phyloP scores from a whole-genome alignment of 2,329 filamentous ascomycete species.

The Claviceps monticola region DNA sequence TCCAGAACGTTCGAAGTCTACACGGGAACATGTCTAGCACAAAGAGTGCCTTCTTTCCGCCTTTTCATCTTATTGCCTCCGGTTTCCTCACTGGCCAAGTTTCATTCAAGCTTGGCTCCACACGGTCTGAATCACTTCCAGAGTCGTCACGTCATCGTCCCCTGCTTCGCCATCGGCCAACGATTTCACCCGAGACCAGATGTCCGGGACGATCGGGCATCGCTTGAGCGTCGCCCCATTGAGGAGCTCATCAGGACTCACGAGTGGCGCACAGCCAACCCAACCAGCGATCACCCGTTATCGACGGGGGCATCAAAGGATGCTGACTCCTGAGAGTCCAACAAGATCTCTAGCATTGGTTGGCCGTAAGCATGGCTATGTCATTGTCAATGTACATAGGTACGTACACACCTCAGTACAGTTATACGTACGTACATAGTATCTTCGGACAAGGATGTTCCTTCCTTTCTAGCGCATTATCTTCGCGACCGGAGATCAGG shows the following conservation, averaged over 20 bases:
- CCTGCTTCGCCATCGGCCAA: neutral
- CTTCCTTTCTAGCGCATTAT: neutral
- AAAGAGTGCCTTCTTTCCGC: neutral
- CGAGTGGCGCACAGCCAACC: neutral
- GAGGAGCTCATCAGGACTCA: neutral
- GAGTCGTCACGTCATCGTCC: neutral
- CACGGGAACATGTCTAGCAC: neutral
- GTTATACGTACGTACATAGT: neutral
- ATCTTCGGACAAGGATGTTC: neutral
- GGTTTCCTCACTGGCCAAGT: neutral
- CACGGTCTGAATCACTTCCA: neutral
- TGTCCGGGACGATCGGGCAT: conserved; percentile 1
- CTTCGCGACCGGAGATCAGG: neutral
- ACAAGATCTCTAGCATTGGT: neutral
- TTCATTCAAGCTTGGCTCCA: neutral
- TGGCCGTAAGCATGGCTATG: neutral
- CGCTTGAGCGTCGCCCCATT: neutral
- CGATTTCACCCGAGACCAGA: neutral
- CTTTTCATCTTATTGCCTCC: neutral
- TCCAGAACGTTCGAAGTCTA: neutral
- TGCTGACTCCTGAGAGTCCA: neutral
- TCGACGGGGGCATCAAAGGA: neutral
- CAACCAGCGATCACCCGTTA: neutral
- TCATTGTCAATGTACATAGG: neutral
- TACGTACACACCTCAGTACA: too few species aligned